phyloP scores from a whole-genome alignment of 2,329 filamentous ascomycete species.

The Tolypocladium endophyticum region DNA sequence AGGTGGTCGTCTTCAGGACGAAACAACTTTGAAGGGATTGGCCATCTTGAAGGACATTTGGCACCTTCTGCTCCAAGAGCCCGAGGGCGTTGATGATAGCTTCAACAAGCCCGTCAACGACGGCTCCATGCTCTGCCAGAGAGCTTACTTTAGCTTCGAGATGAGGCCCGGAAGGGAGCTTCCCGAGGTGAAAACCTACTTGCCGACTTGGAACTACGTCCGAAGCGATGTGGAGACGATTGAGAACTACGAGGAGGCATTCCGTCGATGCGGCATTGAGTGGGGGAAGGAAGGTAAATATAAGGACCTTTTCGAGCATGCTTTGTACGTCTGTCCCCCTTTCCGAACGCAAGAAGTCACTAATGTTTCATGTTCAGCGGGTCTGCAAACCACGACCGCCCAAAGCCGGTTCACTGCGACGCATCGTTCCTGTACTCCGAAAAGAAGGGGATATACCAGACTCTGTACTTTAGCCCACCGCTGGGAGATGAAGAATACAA shows the following conservation, averaged over 20 bases:
- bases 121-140: slow-evolving; percentile 1
- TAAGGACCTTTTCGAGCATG: slow-evolving; percentile 4
- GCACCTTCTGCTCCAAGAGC: slow-evolving; percentile 7
- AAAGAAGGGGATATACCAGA: slow-evolving; percentile 7
- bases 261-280: slow-evolving; percentile 1
- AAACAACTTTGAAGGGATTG: slow-evolving; percentile 1
- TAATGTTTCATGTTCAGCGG: slow-evolving; percentile 1
- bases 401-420: slow-evolving; percentile 4
- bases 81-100: slow-evolving; percentile 4
- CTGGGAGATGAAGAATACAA: background rate
- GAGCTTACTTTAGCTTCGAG: slow-evolving; percentile 7
- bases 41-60: slow-evolving; percentile 3
- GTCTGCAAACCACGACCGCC: background rate
- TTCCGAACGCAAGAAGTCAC: background rate
- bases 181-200: slow-evolving; percentile 6
- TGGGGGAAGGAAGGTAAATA: slow-evolving; percentile 5
- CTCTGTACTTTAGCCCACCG: slow-evolving; percentile 5
- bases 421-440: slow-evolving; percentile 4
- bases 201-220: slow-evolving; percentile 7
- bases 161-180: slow-evolving; percentile 3
- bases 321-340: slow-evolving; percentile 2
- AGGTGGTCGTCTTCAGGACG: slow-evolving; percentile 4
- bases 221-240: slow-evolving; percentile 7
- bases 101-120: slow-evolving; percentile 4
- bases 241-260: slow-evolving; percentile 5